phyloP scores from a whole-genome alignment of 768 basidiomycete species.

The Tylopilus sp. region DNA sequence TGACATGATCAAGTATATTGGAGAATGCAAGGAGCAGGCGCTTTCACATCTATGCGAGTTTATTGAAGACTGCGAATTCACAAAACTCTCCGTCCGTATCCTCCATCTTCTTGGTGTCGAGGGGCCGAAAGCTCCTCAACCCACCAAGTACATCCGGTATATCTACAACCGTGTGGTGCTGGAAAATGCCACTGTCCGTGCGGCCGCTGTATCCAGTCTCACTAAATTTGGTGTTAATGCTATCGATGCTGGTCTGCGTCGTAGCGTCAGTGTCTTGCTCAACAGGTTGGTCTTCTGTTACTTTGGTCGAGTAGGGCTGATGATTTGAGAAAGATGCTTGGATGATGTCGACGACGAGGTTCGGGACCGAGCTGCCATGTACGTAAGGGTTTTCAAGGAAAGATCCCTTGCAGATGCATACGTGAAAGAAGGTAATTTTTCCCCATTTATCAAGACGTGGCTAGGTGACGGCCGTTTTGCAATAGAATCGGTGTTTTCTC shows the following conservation, averaged over 20 bases:
- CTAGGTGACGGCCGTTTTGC: neutral
- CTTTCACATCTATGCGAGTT: constrained; percentile 98
- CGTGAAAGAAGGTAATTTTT: constrained; percentile 79
- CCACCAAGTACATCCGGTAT: constrained; percentile 97
- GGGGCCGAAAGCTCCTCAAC: constrained; percentile 94
- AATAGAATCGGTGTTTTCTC: constrained; percentile 89
- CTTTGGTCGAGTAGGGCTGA: neutral
- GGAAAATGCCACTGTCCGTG: constrained; percentile 96
- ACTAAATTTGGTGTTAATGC: constrained; percentile 97
- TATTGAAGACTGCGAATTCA: constrained; percentile 99
- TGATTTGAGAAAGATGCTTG: constrained; percentile 60
- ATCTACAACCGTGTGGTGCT: constrained; percentile 99
- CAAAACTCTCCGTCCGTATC: constrained; percentile 96
- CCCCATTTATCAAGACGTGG: neutral
- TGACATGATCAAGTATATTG: constrained; percentile 99
- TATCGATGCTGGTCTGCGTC: constrained; percentile 70
- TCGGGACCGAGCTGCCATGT: constrained; percentile 94
- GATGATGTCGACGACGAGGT: constrained; percentile 99
- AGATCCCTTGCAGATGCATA: constrained; percentile 79
- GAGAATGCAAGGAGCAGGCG: constrained; percentile 94
- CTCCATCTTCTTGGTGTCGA: constrained; percentile 93
- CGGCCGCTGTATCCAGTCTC: constrained; percentile 90
- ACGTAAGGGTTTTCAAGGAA: constrained; percentile 80
- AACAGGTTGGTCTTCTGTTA: constrained; percentile 54
- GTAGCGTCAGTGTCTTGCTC: constrained; percentile 84